Base-by-base conservation (phyloP, 179 eudicot species). In the Heliamphora pulchella region DNA sequence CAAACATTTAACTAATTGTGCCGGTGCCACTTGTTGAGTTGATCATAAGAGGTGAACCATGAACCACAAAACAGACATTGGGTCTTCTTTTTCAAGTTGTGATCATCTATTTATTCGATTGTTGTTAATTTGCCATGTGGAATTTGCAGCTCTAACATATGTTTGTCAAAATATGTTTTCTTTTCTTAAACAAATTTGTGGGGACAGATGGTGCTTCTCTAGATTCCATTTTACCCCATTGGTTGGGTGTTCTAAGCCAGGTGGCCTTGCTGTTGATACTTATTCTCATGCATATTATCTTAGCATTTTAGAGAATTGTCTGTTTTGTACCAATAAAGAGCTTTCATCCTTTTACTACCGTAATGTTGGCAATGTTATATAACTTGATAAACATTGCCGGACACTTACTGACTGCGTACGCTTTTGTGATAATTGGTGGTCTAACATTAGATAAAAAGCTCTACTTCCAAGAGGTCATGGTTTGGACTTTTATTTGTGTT, bases 151-250 rank as follows among this genome's bases (percentile, higher is more conserved):
- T 20, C 15, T 4, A n/a, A 68, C 20, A 54, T 48, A 50, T 14
- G 5, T 48, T 48, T 1, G 50, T 20, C 50, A 2, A 15, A 8
- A 48, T 71, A 22, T 71, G 58, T 15, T 18, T 71, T 50, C 0
- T 71, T 71, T 8, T 71, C 73, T 44, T 48, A 13, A 39, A 46
- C n/a, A 71, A 48, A 55, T 71, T 17, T 71, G 48, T 17, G 74
- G 74, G 39, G 62, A 73, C 46, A 71, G 41, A 18, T 48, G 14
- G 6, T 71, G 22, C 4, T 48, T 31, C 59, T 9, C 59, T n/a
- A 48, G 22, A 11, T 72, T 0, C 31, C 9, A 48, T 71, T 72
- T 72, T 0, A 1, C 53, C 53, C 53, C 13, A 5, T 10, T 2
- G 18, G 54, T 74, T 31, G 48, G 77, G 22, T 51, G 43, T 20